Conservation (phyloP, 805 yeast species). For the Candida schatavii region DNA sequence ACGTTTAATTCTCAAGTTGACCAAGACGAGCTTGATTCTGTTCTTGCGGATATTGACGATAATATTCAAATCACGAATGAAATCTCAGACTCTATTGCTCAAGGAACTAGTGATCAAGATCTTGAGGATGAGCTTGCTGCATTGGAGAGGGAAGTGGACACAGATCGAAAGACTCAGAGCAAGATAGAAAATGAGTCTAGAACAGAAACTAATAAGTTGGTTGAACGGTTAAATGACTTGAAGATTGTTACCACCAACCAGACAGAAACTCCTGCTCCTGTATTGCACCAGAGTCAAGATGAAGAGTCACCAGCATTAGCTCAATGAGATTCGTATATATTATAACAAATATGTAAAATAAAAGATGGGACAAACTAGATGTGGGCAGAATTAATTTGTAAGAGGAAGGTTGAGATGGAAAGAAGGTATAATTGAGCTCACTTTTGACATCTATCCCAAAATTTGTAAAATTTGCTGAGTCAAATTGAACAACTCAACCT, state of each 20-base stretch:
- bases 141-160: conserved; percentile 16
- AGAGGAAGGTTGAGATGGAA: too few relatives aligned
- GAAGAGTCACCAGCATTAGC: too few relatives aligned
- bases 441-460: conserved; percentile 34
- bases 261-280: too few relatives aligned
- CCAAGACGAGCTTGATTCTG: conserved; percentile 23
- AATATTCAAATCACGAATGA: conserved; percentile 27
- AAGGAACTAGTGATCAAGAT: conserved; percentile 17
- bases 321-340: too few relatives aligned
- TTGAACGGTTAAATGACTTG: conserved; percentile 12
- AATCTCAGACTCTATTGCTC: conserved; percentile 21
- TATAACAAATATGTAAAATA: too few relatives aligned
- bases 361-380: too few relatives aligned
- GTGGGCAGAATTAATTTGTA: too few relatives aligned
- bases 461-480: conserved; percentile 66
- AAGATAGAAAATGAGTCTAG: conserved; percentile 1
- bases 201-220: conserved; percentile 8
- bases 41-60: conserved; percentile 27
- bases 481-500: conserved; percentile 60
- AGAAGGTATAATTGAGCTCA: too few relatives aligned
- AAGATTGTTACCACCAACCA: too few relatives aligned
- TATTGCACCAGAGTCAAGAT: too few relatives aligned
- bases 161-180: conserved; percentile 1
- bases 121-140: conserved; percentile 28
- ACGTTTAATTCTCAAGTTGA: conserved; percentile 26